A percentile compares a stretch with the other conserved stretches of the same genome.
Evolutionary conservation across 768 basidiomycete species (phyloP).

Genomic region (Russula virescens): DNA sequence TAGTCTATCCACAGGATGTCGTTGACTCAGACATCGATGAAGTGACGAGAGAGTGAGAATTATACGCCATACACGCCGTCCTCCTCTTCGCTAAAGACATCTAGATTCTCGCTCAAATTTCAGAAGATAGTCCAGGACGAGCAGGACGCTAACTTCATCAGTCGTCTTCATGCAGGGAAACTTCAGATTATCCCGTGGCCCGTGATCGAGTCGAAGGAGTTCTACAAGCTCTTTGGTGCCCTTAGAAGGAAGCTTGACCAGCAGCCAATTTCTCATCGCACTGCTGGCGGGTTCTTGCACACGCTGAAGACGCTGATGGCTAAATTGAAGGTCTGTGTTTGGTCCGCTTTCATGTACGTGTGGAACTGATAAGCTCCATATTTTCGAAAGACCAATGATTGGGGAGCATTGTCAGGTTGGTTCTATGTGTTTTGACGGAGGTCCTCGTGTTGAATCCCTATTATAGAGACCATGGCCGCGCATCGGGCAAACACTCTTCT

Average conservation of each 20-base stretch:
- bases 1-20: conserved; percentile 43
- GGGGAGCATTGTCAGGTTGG: conserved; percentile 60
- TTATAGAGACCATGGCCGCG: conserved; percentile 44
- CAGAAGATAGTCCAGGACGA: conserved; percentile 58
- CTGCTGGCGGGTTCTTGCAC: conserved; percentile 51
- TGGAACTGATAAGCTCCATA: neutral
- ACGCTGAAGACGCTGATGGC: conserved; percentile 62
- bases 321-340: conserved; percentile 51
- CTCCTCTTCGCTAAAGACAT: neutral
- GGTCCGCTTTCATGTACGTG: neutral
- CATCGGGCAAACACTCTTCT: conserved; percentile 41
- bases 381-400: conserved; percentile 48
- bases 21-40: conserved; percentile 56
- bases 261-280: conserved; percentile 44
- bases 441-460: neutral
- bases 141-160: conserved; percentile 59
- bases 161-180: conserved; percentile 50
- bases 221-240: conserved; percentile 47
- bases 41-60: conserved; percentile 51
- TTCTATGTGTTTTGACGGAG: neutral
- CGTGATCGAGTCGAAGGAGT: conserved; percentile 56
- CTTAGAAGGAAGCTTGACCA: conserved; percentile 45
- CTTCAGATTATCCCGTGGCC: conserved; percentile 62
- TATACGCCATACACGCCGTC: neutral
- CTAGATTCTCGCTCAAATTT: conserved; percentile 53